phyloP scores from a whole-genome alignment of 2,329 filamentous ascomycete species.

The Fonsecaea erecta region DNA sequence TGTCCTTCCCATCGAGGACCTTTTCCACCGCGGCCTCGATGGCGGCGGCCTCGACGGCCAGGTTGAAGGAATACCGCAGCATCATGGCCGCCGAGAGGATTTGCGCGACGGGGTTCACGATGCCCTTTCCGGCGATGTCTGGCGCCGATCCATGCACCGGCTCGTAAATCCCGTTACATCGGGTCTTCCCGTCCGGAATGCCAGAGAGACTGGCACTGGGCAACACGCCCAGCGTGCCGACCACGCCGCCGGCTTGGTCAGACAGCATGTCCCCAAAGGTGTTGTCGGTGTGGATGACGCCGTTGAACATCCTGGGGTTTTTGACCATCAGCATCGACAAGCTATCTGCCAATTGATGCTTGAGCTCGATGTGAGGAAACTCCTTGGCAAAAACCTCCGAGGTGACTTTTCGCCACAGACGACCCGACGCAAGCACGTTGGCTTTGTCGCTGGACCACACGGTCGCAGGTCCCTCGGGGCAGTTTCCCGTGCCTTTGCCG shows the following conservation, averaged over 20 bases:
- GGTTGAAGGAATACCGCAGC: conserved; percentile 90
- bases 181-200: conserved; percentile 77
- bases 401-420: conserved; percentile 56
- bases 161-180: conserved; percentile 84
- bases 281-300: conserved; percentile 92
- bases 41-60: conserved; percentile 78
- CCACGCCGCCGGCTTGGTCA: conserved; percentile 98
- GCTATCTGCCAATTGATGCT: conserved; percentile 97
- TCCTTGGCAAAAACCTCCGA: conserved; percentile 64
- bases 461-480: conserved; percentile 37
- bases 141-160: conserved; percentile 97
- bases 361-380: conserved; percentile 93
- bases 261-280: conserved; percentile 99
- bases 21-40: conserved; percentile 96
- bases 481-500: conserved; percentile 28
- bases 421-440: conserved; percentile 57
- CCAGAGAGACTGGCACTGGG: conserved; percentile 96
- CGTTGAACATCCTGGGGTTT: conserved; percentile 91
- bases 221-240: conserved; percentile 94
- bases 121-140: conserved; percentile 92
- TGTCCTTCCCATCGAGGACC: conserved; percentile 91
- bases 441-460: conserved; percentile 60
- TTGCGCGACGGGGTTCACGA: conserved; percentile 96
- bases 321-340: conserved; percentile 98
- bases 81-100: conserved; percentile 98